A percentile compares a stretch with the other conserved stretches of the same genome.
Evolutionary conservation across 805 yeast species (phyloP).

Genomic region (Yarrowia sp.): DNA sequence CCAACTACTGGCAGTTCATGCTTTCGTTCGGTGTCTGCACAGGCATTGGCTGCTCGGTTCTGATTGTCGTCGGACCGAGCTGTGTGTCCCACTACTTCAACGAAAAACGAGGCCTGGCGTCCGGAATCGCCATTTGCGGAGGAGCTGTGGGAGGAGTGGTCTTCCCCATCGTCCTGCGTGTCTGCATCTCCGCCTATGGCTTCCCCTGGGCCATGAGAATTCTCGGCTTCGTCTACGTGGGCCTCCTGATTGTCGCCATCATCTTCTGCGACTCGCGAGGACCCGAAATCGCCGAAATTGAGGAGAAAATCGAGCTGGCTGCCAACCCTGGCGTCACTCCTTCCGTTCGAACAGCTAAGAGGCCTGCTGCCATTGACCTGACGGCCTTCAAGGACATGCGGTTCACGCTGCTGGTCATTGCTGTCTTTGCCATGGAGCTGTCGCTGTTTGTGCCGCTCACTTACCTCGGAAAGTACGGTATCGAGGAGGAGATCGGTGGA

Average conservation of each 20-base stretch:
- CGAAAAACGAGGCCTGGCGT: slow-evolving; percentile 55
- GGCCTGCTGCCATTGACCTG: slow-evolving; percentile 35
- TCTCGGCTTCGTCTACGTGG: slow-evolving; percentile 42
- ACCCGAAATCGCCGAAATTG: slow-evolving; percentile 27
- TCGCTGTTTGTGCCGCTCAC: slow-evolving; percentile 52
- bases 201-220: slow-evolving; percentile 60
- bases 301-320: neutral
- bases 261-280: slow-evolving; percentile 40
- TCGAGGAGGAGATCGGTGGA: slow-evolving; percentile 33
- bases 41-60: slow-evolving; percentile 47
- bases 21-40: slow-evolving; percentile 53
- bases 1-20: slow-evolving; percentile 55
- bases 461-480: slow-evolving; percentile 57
- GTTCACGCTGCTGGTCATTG: slow-evolving; percentile 36
- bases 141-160: slow-evolving; percentile 66
- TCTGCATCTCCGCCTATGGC: slow-evolving; percentile 50
- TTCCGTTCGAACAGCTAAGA: neutral
- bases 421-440: slow-evolving; percentile 47
- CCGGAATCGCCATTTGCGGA: slow-evolving; percentile 63
- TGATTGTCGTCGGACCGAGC: slow-evolving; percentile 51
- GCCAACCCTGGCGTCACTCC: slow-evolving; percentile 2
- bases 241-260: slow-evolving; percentile 38
- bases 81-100: slow-evolving; percentile 63
- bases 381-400: slow-evolving; percentile 35
- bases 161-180: slow-evolving; percentile 53